Percentiles rank a stretch among this genome's conserved stretches.
These are phyloP conservation scores for Fusarium sp. DNA, from an alignment of 2,329 filamentous ascomycete genomes.

Conservation along the genomic window DNA sequence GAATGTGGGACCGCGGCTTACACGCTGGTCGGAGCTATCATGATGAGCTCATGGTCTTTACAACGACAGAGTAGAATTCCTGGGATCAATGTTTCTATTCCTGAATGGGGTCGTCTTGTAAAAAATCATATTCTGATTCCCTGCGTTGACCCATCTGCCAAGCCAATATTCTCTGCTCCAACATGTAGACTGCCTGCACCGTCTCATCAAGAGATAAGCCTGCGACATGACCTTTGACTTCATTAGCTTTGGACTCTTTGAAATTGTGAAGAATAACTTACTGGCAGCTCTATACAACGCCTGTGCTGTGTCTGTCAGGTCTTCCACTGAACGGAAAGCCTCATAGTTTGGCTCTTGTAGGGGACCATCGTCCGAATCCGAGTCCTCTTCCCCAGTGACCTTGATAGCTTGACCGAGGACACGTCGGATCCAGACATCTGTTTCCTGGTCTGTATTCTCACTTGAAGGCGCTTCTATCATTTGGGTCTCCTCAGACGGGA, in stretches of 20 bases:
- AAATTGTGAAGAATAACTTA: slow-evolving; percentile 30
- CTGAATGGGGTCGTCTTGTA: neutral
- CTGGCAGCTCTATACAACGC: slow-evolving; percentile 50
- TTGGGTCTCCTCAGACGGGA: slow-evolving; percentile 46
- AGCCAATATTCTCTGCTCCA: slow-evolving; percentile 50
- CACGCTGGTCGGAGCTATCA: neutral
- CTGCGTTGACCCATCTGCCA: slow-evolving; percentile 47
- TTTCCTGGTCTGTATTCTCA: slow-evolving; percentile 43
- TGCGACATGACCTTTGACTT: slow-evolving; percentile 44
- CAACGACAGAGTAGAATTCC: neutral
- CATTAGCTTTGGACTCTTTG: slow-evolving; percentile 20
- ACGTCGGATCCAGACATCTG: slow-evolving; percentile 36
- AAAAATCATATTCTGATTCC: neutral
- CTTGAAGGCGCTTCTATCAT: slow-evolving; percentile 19
- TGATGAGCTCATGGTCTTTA: slow-evolving; percentile 7
- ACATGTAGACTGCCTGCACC: slow-evolving; percentile 53
- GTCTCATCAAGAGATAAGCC: slow-evolving; percentile 51
- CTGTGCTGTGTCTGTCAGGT: slow-evolving; percentile 48
- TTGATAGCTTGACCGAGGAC: slow-evolving; percentile 38
- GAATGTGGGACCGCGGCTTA: neutral
- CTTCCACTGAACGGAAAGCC: slow-evolving; percentile 47
- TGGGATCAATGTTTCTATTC: neutral
- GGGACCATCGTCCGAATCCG: slow-evolving; percentile 1
- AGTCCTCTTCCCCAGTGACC: slow-evolving; percentile 15
- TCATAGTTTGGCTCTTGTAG: slow-evolving; percentile 41